Conservation (phyloP, 2,329 filamentous ascomycete genomes). For the Pseudogymnoascus sp. region DNA sequence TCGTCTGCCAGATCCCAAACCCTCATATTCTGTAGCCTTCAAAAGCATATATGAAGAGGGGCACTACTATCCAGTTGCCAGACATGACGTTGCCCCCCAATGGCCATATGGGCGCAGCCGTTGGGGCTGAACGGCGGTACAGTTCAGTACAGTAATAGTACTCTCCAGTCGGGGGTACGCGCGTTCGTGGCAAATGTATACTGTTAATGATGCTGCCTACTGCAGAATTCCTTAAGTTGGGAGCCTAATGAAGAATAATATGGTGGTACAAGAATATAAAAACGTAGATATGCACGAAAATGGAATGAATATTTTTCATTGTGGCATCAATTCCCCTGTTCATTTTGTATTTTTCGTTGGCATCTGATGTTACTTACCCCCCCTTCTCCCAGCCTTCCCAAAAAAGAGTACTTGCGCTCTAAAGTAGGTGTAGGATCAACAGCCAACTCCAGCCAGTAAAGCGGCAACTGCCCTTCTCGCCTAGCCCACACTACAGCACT, state of each 20-base stretch:
- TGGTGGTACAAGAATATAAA: background rate
- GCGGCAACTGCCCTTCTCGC: constrained; percentile 12
- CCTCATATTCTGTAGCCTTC: background rate
- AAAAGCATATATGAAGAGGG: background rate
- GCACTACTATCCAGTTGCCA: background rate
- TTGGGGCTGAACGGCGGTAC: background rate
- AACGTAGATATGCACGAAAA: background rate
- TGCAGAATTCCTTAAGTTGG: background rate
- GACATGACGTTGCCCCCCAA: background rate
- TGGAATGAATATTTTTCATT: background rate
- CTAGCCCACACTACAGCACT: constrained; percentile 13
- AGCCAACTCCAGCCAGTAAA: constrained; percentile 8
- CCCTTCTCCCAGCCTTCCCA: constrained; percentile 3
- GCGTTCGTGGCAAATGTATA: constrained; percentile 1
- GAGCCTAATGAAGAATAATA: constrained; percentile 2
- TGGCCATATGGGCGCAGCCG: background rate
- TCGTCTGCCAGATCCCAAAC: background rate
- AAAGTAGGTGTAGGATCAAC: constrained; percentile 4
- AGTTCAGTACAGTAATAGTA: background rate
- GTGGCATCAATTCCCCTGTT: background rate
- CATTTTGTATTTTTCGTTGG: constrained; percentile 2
- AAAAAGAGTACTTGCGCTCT: background rate
- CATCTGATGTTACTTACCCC: background rate
- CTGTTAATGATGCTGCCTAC: background rate
- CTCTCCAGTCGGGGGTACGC: background rate